phyloP scores from a whole-genome alignment of 148 eudicot species.

The Cornus kousa region DNA sequence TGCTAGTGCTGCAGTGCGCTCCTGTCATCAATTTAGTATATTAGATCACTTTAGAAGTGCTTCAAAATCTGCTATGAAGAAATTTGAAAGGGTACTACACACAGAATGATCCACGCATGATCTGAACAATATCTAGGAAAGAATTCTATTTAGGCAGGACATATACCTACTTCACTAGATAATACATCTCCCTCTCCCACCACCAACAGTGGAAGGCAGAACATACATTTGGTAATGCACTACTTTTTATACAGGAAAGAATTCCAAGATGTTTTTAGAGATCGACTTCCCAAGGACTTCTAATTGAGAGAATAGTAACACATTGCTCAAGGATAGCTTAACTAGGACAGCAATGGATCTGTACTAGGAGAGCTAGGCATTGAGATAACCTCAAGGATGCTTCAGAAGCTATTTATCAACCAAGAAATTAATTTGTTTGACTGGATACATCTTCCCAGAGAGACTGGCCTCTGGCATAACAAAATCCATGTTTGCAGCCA shows the following conservation, averaged over 20 bases:
- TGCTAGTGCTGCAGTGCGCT: constrained; percentile 63
- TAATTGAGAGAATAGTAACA: background rate
- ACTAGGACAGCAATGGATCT: background rate
- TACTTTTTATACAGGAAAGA: background rate
- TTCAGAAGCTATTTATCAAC: background rate
- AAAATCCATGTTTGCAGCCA: background rate
- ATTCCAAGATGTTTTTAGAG: too few relatives aligned
- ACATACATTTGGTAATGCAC: too few relatives aligned
- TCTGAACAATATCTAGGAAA: background rate
- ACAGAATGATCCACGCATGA: background rate
- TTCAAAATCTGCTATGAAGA: background rate
- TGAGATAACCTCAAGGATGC: background rate
- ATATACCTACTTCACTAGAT: too few relatives aligned
- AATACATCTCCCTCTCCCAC: too few relatives aligned
- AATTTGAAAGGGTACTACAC: background rate
- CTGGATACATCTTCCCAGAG: background rate
- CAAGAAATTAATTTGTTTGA: background rate
- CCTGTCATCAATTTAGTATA: constrained; percentile 49
- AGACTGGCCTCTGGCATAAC: background rate
- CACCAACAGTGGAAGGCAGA: too few relatives aligned
- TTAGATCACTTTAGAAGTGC: background rate
- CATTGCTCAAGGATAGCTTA: background rate
- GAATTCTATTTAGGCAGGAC: too few relatives aligned
- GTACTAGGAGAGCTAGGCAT: background rate
- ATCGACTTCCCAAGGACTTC: background rate